Percentiles rank a stretch among this genome's conserved stretches.
Evolutionary conservation across 2,329 filamentous ascomycete species (phyloP).

Genomic region (Aspergillus tanneri): DNA sequence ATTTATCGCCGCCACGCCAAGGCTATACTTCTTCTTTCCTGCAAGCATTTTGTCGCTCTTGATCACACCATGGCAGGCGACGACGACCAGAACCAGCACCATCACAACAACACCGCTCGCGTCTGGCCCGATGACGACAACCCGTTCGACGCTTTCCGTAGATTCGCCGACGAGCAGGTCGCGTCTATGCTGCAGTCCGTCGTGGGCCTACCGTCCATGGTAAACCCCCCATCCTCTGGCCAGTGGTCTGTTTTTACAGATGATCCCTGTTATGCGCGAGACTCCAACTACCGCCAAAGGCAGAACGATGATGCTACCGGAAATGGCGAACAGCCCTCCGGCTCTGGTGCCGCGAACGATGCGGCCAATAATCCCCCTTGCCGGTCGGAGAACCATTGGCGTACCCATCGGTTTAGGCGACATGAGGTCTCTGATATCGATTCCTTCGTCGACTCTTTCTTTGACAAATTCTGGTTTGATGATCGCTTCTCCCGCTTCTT

Average conservation of each 20-base stretch:
- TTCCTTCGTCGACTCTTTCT: constrained; percentile 38
- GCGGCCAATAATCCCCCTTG: neutral
- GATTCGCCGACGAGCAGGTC: constrained; percentile 60
- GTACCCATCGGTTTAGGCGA: constrained; percentile 23
- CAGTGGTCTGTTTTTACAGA: constrained; percentile 39
- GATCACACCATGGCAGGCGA: constrained; percentile 28
- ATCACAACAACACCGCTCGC: constrained; percentile 17
- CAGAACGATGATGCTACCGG: constrained; percentile 9
- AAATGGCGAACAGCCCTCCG: constrained; percentile 1
- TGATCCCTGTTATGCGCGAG: constrained; percentile 27
- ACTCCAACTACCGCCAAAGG: constrained; percentile 20
- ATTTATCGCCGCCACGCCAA: constrained; percentile 14
- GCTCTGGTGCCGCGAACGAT: constrained; percentile 5
- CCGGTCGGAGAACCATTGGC: constrained; percentile 26
- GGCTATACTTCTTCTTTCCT: constrained; percentile 9
- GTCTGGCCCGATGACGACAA: constrained; percentile 45
- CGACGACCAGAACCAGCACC: constrained; percentile 16
- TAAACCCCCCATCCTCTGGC: constrained; percentile 31
- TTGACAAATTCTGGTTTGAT: constrained; percentile 35
- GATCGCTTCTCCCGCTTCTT: constrained; percentile 33
- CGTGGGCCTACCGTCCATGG: constrained; percentile 46
- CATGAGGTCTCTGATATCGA: constrained; percentile 33
- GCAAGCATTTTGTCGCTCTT: neutral
- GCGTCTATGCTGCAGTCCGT: constrained; percentile 55
- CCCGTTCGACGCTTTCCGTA: constrained; percentile 61